These are phyloP conservation scores for Backusella psychrophila DNA, from an alignment of 192 early-diverging fungal species.

Conservation along the genomic window DNA sequence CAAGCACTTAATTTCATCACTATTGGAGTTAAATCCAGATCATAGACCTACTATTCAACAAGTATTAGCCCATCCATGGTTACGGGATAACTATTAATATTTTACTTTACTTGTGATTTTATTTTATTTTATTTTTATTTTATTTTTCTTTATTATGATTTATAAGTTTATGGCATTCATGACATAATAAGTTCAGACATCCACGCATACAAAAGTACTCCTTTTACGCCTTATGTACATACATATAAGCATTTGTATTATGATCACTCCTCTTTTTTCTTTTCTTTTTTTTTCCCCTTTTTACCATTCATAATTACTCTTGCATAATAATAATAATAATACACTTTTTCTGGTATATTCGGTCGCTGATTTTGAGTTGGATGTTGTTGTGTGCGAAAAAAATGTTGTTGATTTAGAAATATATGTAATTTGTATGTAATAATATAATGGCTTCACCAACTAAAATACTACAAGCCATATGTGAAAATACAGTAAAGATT, in stretches of 20 bases:
- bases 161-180: background rate
- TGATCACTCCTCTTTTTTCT: background rate
- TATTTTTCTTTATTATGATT: background rate
- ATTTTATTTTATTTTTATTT: background rate
- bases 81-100: slow-evolving; percentile 26
- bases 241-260: no score
- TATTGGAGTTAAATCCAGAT: slow-evolving; percentile 54
- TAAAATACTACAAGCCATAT: no score
- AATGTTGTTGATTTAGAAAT: no score
- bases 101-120: slow-evolving; percentile 4
- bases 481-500: no score
- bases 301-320: background rate
- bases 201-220: slow-evolving; percentile 1
- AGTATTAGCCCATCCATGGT: slow-evolving; percentile 57
- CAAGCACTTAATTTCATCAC: slow-evolving; percentile 53
- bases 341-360: no score
- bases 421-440: no score
- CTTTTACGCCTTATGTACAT: background rate
- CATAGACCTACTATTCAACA: slow-evolving; percentile 51
- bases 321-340: background rate
- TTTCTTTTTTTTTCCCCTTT: background rate
- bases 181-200: slow-evolving; percentile 1
- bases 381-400: no score
- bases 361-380: no score
- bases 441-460: no score